phyloP scores from a whole-genome alignment of 306 rosid genomes.

The Trifolium dubium region DNA sequence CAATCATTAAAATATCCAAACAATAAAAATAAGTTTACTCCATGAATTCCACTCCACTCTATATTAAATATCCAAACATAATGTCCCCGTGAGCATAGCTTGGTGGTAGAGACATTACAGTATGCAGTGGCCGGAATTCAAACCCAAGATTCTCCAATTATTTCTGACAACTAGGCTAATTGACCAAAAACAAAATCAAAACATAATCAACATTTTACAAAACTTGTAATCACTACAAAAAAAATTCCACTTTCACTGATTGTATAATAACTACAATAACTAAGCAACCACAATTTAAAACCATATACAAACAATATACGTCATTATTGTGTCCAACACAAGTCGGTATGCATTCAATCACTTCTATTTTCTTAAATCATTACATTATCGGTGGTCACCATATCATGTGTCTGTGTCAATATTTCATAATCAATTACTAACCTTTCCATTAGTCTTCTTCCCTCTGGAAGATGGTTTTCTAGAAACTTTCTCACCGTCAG shows the following conservation, averaged over 20 bases:
- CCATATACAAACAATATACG: not conserved
- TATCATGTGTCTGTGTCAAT: not conserved
- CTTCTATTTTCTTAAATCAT: not conserved
- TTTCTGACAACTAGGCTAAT: too few species aligned
- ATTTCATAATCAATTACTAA: constrained; percentile 34
- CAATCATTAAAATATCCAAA: not conserved
- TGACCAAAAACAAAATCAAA: not conserved
- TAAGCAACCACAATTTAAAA: constrained; percentile 1
- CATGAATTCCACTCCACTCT: not conserved
- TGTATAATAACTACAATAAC: constrained; percentile 11
- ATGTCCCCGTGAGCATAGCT: too few species aligned
- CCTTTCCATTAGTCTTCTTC: constrained; percentile 58
- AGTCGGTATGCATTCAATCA: not conserved
- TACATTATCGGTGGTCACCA: too few species aligned
- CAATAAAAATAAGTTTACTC: not conserved
- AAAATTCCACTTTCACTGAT: not conserved
- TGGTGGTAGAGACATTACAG: too few species aligned
- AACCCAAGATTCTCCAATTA: too few species aligned
- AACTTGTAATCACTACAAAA: not conserved
- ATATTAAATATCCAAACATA: not conserved
- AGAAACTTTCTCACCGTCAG: constrained; percentile 43
- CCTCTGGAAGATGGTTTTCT: constrained; percentile 48
- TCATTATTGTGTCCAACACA: not conserved
- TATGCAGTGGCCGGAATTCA: too few species aligned
- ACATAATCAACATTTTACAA: not conserved